These are phyloP conservation scores for Suillus subaureus DNA, from an alignment of 768 basidiomycete genomes.

Conservation along the genomic window DNA sequence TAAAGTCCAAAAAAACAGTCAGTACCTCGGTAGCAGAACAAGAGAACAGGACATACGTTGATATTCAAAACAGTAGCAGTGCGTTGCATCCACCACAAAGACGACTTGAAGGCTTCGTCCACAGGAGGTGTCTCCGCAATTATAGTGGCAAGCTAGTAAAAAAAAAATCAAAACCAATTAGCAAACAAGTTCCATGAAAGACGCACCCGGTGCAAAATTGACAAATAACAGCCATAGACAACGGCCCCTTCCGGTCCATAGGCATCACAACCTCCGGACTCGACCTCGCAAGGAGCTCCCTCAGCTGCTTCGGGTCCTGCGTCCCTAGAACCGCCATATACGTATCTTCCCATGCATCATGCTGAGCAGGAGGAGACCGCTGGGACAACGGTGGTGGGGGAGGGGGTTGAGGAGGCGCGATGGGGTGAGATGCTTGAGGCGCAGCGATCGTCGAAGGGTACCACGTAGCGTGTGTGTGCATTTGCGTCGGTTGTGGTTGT, in stretches of 20 bases:
- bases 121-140: conserved; percentile 75
- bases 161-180: conserved; percentile 2
- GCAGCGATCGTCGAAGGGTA: conserved; percentile 67
- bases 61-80: conserved; percentile 71
- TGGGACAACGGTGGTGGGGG: conserved; percentile 43
- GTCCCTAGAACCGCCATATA: conserved; percentile 77
- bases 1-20: conserved; percentile 24
- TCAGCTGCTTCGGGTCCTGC: conserved; percentile 73
- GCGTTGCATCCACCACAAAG: conserved; percentile 88
- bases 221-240: conserved; percentile 87
- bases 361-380: conserved; percentile 54
- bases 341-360: conserved; percentile 84
- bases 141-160: conserved; percentile 63
- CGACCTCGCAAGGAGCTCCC: conserved; percentile 70
- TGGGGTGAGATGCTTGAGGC: conserved; percentile 81
- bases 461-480: conserved; percentile 46
- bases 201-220: conserved; percentile 80
- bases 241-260: conserved; percentile 62
- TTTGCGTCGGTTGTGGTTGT: conserved; percentile 32
- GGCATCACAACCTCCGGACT: conserved; percentile 85
- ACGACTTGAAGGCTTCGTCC: conserved; percentile 80
- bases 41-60: conserved; percentile 47
- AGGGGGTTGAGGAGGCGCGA: conserved; percentile 61
- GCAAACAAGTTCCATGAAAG: conserved; percentile 5
- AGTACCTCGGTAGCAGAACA: neutral